Percentiles rank a stretch among this genome's conserved stretches.
Conservation (phyloP, 2,329 filamentous ascomycete species). For the Diplodia mutila region DNA sequence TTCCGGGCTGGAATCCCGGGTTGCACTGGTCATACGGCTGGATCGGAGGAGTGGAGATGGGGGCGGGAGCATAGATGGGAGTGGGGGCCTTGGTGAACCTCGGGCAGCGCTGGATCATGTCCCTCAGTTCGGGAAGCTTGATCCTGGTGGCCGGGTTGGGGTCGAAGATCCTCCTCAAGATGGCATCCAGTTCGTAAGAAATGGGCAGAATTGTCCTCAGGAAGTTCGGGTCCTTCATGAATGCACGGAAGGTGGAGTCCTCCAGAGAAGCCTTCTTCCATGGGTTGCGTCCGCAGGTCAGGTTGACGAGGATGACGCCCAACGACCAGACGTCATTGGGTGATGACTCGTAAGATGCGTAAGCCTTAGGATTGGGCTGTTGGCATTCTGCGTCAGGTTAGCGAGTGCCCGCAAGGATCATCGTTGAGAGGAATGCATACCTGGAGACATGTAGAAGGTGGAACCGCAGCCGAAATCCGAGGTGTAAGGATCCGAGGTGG, state of each 20-base stretch:
- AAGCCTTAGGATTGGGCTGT: conserved; percentile 70
- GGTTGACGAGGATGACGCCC: conserved; percentile 96
- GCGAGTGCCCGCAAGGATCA: conserved; percentile 26
- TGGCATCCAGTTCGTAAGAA: conserved; percentile 84
- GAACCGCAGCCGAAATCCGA: conserved; percentile 97
- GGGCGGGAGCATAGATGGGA: conserved; percentile 46
- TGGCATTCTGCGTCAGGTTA: conserved; percentile 74
- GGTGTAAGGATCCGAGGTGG: conserved; percentile 79
- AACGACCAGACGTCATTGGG: conserved; percentile 98
- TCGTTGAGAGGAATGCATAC: conserved; percentile 59
- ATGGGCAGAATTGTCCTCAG: conserved; percentile 90
- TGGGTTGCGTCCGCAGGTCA: conserved; percentile 96
- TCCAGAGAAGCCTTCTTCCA: conserved; percentile 96
- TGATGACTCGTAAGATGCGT: conserved; percentile 82
- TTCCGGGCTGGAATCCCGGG: conserved; percentile 30
- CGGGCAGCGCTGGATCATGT: conserved; percentile 75
- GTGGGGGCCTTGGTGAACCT: conserved; percentile 63
- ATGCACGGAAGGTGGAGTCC: conserved; percentile 94
- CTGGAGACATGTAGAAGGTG: conserved; percentile 99
- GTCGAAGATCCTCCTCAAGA: conserved; percentile 86
- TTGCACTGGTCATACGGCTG: conserved; percentile 43
- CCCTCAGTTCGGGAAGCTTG: conserved; percentile 76
- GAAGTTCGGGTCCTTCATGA: conserved; percentile 81
- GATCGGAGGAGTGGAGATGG: conserved; percentile 50
- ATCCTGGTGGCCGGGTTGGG: conserved; percentile 82